Percentiles rank a stretch among this genome's conserved stretches.
These are phyloP conservation scores for Triadica sebifera DNA, from an alignment of 345 rosid species.

Conservation along the genomic window DNA sequence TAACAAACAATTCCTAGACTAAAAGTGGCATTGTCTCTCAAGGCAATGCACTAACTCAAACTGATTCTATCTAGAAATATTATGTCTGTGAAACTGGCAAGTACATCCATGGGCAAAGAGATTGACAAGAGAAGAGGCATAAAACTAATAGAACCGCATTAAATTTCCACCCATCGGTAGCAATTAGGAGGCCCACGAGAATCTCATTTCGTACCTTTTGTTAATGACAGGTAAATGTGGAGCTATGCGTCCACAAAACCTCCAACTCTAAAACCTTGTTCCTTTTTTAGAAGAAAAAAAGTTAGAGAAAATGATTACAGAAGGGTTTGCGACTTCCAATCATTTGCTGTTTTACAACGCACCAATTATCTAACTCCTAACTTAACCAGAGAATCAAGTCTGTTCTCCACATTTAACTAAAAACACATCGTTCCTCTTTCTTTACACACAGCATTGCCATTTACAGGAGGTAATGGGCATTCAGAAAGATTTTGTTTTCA, in stretches of 20 bases:
- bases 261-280: neutral
- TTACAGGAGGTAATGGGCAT: constrained; percentile 27
- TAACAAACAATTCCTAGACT: too few relatives aligned
- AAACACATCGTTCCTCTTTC: constrained; percentile 23
- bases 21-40: too few relatives aligned
- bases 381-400: constrained; percentile 6
- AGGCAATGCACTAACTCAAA: too few relatives aligned
- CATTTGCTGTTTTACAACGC: constrained; percentile 1
- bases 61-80: too few relatives aligned
- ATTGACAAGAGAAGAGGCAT: too few relatives aligned
- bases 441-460: constrained; percentile 34
- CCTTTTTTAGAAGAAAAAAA: neutral
- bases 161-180: neutral
- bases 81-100: too few relatives aligned
- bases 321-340: neutral
- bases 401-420: constrained; percentile 1
- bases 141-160: neutral
- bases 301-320: neutral
- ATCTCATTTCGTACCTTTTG: neutral
- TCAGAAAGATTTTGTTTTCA: constrained; percentile 19
- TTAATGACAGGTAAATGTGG: neutral
- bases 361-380: neutral
- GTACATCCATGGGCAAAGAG: too few relatives aligned
- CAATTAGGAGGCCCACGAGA: neutral
- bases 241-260: neutral